Evolutionary conservation across 495 filamentous ascomycete species (phyloP), one percentile per base, ranked within the genome.

Genomic region (Annulohypoxylon maeteangense): DNA sequence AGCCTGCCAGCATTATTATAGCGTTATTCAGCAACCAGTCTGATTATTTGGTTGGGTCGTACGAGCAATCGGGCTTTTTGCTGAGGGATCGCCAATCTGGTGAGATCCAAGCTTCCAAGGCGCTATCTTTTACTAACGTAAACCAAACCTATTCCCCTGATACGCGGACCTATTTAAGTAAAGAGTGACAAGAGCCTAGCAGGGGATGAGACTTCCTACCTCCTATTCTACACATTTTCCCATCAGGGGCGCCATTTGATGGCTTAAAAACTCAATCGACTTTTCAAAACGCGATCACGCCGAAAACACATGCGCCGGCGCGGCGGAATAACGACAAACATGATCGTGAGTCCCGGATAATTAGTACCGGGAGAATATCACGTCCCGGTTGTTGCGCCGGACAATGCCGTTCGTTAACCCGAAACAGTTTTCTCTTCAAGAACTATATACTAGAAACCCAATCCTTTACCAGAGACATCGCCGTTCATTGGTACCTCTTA

Each of bases 21-120:
- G 8, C 47, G 47, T 27, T 51, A 27, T 51, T 29, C 47, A 51
- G 3, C 20, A 51, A 51, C 47, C 47, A 29, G 47, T 51, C 47
- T n/a, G 23, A 29, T 32, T 54, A 20, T 34, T 54, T 12, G 27
- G 50, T 54, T 54, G 50, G 50, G 61, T 59, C 47, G 48, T 65
- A 70, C 68, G 29, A 44, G 42, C 7, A 51, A 71, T 71, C 62
- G 62, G 62, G 68, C 62, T 47, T 71, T 62, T 62, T 58, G 68
- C 56, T 67, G 32, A 25, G 36, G 14, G 68, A 71, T 71, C 68
- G 62, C 55, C 42, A 51, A 66, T 62, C 57, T 51, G 44, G 61
- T 42, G 25, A 67, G 68, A 66, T 59, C 62, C 32, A 44, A 42
- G 55, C 34, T 53, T 34, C 20, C 31, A 61, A 57, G 44, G 11